A percentile compares a stretch with the other conserved stretches of the same genome.
Evolutionary conservation across 371 early-diverging fungal species (phyloP).

Genomic region (Mortierella sp.): DNA sequence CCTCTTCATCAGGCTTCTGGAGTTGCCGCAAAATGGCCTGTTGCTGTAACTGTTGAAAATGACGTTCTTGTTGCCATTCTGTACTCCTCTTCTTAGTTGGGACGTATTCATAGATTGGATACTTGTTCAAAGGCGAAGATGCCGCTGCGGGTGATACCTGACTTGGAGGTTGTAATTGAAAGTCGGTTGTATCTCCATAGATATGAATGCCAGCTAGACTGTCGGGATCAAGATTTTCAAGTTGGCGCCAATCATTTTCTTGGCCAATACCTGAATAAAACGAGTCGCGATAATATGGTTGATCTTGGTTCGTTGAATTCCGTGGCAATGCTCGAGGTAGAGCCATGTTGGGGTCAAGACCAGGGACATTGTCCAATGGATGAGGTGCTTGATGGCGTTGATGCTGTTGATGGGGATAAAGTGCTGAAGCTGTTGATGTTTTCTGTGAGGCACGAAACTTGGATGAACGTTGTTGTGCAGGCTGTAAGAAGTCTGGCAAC

Average conservation of each 20-base stretch:
- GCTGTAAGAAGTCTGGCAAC: background rate
- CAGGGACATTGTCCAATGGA: slow-evolving; percentile 14
- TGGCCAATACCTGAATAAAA: slow-evolving; percentile 49
- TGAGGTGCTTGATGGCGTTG: slow-evolving; percentile 13
- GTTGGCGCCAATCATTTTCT: slow-evolving; percentile 47
- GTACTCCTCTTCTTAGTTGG: slow-evolving; percentile 5
- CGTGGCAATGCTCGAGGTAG: slow-evolving; percentile 45
- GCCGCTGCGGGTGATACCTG: slow-evolving; percentile 22
- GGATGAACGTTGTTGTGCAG: background rate
- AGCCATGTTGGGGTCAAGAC: slow-evolving; percentile 47
- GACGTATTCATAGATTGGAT: slow-evolving; percentile 31
- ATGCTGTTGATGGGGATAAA: slow-evolving; percentile 11
- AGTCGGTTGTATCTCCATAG: slow-evolving; percentile 32
- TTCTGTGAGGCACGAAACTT: background rate
- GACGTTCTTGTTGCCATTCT: slow-evolving; percentile 38
- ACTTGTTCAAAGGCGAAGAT: slow-evolving; percentile 26
- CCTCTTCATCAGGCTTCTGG: slow-evolving; percentile 35
- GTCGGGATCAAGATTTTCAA: slow-evolving; percentile 43
- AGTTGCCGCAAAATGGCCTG: slow-evolving; percentile 23
- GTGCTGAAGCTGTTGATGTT: slow-evolving; percentile 2
- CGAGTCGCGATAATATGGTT: slow-evolving; percentile 33
- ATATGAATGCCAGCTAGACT: slow-evolving; percentile 39
- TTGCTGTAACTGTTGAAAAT: slow-evolving; percentile 31
- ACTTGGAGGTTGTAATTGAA: slow-evolving; percentile 12
- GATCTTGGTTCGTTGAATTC: slow-evolving; percentile 14